Evolutionary conservation across 805 yeast genomes (phyloP).

Genomic region (Ogataea chonburiensis): DNA sequence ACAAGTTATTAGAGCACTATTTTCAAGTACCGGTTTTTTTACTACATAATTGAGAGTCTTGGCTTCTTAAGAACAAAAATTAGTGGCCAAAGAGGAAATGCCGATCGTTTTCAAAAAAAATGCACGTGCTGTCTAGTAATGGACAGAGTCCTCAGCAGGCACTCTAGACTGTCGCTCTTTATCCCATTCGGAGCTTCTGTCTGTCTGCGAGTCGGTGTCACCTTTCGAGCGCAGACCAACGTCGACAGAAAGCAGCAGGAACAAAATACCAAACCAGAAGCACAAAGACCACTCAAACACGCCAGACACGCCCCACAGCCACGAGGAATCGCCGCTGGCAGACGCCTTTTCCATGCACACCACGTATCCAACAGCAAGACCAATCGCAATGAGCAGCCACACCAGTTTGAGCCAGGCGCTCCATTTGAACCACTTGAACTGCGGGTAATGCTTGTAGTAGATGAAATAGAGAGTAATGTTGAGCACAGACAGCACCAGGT

Average conservation of each 20-base stretch:
- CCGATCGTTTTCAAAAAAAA: background rate
- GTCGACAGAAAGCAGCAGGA: constrained; percentile 65
- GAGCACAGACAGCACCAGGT: constrained; percentile 52
- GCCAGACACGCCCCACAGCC: constrained; percentile 51
- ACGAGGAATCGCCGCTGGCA: constrained; percentile 27
- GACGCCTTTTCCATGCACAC: constrained; percentile 25
- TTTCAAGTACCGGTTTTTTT: no score
- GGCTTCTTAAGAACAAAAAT: background rate
- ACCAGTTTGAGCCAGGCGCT: constrained; percentile 52
- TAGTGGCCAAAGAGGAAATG: background rate
- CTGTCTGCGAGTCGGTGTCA: constrained; percentile 6
- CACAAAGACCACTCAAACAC: constrained; percentile 83
- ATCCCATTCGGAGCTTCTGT: constrained; percentile 7
- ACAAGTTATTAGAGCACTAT: no score
- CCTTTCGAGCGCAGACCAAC: constrained; percentile 35
- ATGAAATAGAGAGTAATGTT: constrained; percentile 44
- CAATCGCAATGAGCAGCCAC: constrained; percentile 69
- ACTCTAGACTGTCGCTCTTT: constrained; percentile 1
- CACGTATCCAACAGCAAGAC: constrained; percentile 70
- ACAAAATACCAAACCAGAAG: constrained; percentile 77
- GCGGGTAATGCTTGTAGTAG: constrained; percentile 26
- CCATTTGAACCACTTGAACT: constrained; percentile 32
- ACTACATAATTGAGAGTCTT: background rate
- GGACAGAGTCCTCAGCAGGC: constrained; percentile 4
- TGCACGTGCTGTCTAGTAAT: constrained; percentile 1